Percentiles rank a stretch among this genome's conserved stretches.
Evolutionary conservation across 345 rosid genomes (phyloP).

Genomic region (Reutealis trisperma): DNA sequence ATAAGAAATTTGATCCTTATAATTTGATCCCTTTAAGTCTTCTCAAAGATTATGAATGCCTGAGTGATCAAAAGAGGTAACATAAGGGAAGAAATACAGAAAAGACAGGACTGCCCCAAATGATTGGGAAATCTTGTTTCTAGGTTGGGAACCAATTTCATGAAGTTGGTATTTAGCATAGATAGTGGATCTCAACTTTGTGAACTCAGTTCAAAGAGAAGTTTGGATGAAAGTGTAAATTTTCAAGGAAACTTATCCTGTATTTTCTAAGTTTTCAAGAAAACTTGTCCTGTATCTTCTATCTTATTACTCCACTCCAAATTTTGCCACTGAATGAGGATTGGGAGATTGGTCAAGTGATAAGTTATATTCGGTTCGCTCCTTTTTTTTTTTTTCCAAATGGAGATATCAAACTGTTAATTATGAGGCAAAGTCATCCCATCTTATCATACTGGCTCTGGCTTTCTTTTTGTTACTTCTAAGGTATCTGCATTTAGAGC

Average conservation of each 20-base stretch:
- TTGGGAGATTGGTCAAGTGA: too few relatives aligned
- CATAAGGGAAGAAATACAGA: background rate
- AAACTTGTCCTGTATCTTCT: background rate
- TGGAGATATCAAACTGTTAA: too few relatives aligned
- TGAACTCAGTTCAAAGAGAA: background rate
- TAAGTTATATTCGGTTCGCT: too few relatives aligned
- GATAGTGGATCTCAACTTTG: background rate
- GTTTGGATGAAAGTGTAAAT: background rate
- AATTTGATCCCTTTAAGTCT: background rate
- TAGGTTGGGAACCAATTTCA: background rate
- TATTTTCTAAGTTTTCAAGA: background rate
- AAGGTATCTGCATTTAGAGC: too few relatives aligned
- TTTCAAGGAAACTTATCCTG: background rate
- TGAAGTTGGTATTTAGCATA: background rate
- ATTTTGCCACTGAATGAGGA: background rate
- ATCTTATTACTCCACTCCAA: background rate
- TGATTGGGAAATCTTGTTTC: background rate
- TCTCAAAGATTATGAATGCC: background rate
- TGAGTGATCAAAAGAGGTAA: background rate
- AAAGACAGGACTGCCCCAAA: background rate
- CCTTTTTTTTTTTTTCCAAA: too few relatives aligned
- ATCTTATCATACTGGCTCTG: too few relatives aligned
- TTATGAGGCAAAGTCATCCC: too few relatives aligned
- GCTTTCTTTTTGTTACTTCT: too few relatives aligned
- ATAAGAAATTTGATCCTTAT: background rate